phyloP scores from a whole-genome alignment of 2,329 filamentous ascomycete genomes.

The Aureobasidium sp. region DNA sequence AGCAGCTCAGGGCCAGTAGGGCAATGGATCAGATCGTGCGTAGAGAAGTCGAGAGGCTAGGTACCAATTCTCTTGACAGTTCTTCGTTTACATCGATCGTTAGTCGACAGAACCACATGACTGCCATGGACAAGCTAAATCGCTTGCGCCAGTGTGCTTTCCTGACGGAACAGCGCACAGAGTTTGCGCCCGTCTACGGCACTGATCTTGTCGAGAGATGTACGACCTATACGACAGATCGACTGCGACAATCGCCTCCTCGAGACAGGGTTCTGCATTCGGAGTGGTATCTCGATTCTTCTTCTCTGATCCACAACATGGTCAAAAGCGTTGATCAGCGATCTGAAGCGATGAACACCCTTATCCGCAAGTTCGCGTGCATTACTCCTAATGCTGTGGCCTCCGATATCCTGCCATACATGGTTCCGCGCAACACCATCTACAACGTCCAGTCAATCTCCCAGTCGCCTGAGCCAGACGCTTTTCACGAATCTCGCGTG shows the following conservation, averaged over 20 bases:
- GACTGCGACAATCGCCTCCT: constrained; percentile 46
- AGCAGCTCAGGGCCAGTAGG: constrained; percentile 53
- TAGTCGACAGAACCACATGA: constrained; percentile 61
- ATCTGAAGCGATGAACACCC: constrained; percentile 61
- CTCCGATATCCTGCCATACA: constrained; percentile 60
- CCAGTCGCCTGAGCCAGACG: constrained; percentile 45
- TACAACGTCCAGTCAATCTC: constrained; percentile 37
- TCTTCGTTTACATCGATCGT: constrained; percentile 61
- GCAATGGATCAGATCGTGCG: constrained; percentile 63
- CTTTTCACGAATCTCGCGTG: constrained; percentile 90
- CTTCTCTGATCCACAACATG: constrained; percentile 53
- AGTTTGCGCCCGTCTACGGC: constrained; percentile 74
- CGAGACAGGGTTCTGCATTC: constrained; percentile 49
- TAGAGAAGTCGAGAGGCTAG: constrained; percentile 51
- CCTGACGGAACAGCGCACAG: constrained; percentile 69
- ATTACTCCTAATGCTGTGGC: constrained; percentile 84
- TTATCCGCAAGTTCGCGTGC: constrained; percentile 81
- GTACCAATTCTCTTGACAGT: constrained; percentile 50
- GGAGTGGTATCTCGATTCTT: constrained; percentile 67
- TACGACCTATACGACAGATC: constrained; percentile 53
- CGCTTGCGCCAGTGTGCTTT: constrained; percentile 75
- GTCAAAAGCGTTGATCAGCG: constrained; percentile 68
- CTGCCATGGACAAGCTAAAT: constrained; percentile 61
- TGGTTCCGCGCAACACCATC: constrained; percentile 33
- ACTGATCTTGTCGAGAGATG: constrained; percentile 67